Base-by-base conservation (phyloP, 495 filamentous ascomycete species). In the Penicillium dipodomyicola region DNA sequence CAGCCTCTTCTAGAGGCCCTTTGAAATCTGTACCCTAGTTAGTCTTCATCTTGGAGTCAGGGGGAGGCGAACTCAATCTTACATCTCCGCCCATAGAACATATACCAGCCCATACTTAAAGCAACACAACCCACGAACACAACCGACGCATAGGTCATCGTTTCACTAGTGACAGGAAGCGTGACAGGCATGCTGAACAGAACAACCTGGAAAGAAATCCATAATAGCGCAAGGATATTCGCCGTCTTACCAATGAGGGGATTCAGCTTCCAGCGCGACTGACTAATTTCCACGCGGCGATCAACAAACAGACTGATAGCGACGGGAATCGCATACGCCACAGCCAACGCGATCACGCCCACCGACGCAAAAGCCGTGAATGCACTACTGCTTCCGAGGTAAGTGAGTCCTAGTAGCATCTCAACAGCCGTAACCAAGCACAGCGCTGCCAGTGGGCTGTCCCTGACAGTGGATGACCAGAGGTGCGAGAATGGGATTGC, bases 311-410 rank as follows among this genome's bases (percentile, higher is more conserved):
- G 69, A 23, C 76, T 81, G 4, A 79, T 74, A 4, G 74, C 65
- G 39, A 84, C 77, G 0, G 80, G 81, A 2, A 65, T 65, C n/a
- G 73, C 80, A 57, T 85, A 85, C 27, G 78, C 76, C 15, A 80
- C 63, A 0, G 81, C 82, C 48, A 84, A 63, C 15, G 71, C 74
- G 37, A 85, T 83, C 55, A 84, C 81, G 37, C 80, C 82, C 12
- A 81, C 78, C 23, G 79, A 79, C 3, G 78, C 80, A 61, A 85
- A 85, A 20, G 80, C 81, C 52, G 78, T 83, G 70, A 81, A 85
- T 9, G 82, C 80, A 6, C 78, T 75, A 4, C 77, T 74, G 17
- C 68, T 74, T 1, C 80, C 80, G 43, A 84, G 80, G 58, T 82
- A 83, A 55, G 82, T 82, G 17, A 82, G 65, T 1, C 82, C 82